Evolutionary conservation across 257 asterid genomes (phyloP), one percentile per base, ranked within the genome.

Genomic region (Galeopsis tetrahit): DNA sequence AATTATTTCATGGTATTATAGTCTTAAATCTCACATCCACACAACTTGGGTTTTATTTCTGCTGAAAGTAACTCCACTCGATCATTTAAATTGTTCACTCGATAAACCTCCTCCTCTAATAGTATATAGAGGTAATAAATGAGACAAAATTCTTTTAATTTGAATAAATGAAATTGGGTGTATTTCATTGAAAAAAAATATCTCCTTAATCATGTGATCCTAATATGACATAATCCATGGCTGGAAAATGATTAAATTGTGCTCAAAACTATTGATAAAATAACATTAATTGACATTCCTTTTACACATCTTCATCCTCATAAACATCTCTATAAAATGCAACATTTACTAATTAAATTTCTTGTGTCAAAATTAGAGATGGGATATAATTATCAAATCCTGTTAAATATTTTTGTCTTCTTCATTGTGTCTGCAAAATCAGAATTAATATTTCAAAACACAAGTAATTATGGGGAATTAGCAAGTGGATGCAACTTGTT

Each of bases 401-500:
- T 71, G 46, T 6, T 73, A 5, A 33, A 44, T 40, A 65, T 71
- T 55, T 52, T 66, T 10, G 0, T 65, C 6, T 36, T 77, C n/a
- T 10, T 77, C 7, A 3, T 73, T 32, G 59, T 63, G 4, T 73
- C 8, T 10, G 71, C 68, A 63, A 70, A 76, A 44, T 62, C 79
- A 35, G 72, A 75, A 61, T n/a, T 72, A 21, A 21, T 21, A 64
- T 17, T 64, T 6, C 48, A 57, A 11, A 73, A 77, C 39, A 31
- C 31, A 11, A 79, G 69, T 28, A 61, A 9, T 79, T 56, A 36
- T 21, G 72, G 77, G 64, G 7, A 57, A 57, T 73, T 60, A 8
- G 39, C 52, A 34, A 56, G 2, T 13, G 69, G 73, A 15, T 86
- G 95, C 79, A 72, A 88, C 71, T 79, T 82, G 58, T 88, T 81